Base-by-base conservation (phyloP, 768 basidiomycete genomes). In the Cytidiella melzeri region DNA sequence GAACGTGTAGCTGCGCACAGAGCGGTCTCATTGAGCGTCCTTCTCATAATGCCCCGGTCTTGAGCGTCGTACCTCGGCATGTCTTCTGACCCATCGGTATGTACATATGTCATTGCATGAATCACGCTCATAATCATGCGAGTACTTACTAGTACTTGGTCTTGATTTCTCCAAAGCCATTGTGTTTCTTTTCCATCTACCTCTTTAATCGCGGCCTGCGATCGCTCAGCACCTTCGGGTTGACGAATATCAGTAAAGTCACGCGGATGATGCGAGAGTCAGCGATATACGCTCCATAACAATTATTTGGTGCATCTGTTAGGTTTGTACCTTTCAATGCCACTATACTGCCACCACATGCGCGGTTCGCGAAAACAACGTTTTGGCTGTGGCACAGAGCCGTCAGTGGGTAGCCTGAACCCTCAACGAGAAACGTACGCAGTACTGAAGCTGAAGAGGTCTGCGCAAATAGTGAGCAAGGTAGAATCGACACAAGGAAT, bases 251-350 rank as follows among this genome's bases (percentile, higher is more conserved):
- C 25, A 0, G 19, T 23, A n/a, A 12, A 58, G 76, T 45, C 58
- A 78, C 81, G 30, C 79, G 70, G 12, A 80, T 80, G 48, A 84
- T 76, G 2, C 59, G 67, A 0, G 81, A 80, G 54, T 80, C 63
- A 0, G 73, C 60, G 10, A 83, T 74, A 57, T 79, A 83, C 5
- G 76, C 77, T 1, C 79, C 80, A 50, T 79, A 79, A 5, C 70
- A 68, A 50, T 79, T 76, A 1, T 67, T 68, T 6, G 69, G 76
- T 13, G 73, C 73, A 55, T 75, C 71, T 0, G 74, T 74, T 34
- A 74, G 63, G 58, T 80, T 77, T 3, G 73, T 75, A 3, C 83
- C 81, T 47, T 73, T 74, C 83, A 83, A 84, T 0, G 83, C 83
- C 9, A 74, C 74, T 13, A 84, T 70, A 0, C 80, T 81, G 2